Evolutionary conservation across 2,329 filamentous ascomycete species (phyloP).

Genomic region (Ophiostoma populinum): DNA sequence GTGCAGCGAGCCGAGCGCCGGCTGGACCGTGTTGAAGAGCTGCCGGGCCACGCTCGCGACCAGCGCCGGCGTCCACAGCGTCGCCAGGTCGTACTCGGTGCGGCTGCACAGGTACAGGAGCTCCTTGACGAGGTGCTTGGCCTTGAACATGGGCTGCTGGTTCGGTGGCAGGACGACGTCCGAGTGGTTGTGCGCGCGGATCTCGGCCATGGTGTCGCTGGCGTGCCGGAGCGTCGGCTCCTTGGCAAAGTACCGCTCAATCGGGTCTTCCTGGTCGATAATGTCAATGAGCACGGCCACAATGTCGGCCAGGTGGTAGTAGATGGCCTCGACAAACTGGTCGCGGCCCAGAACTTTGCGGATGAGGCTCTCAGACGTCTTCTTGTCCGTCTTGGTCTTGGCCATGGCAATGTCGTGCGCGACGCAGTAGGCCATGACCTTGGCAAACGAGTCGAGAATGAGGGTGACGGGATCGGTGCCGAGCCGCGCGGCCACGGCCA

Average conservation of each 20-base stretch:
- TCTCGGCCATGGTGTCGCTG: conserved; percentile 46
- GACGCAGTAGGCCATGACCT: conserved; percentile 67
- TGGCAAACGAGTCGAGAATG: conserved; percentile 54
- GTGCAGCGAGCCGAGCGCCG: conserved; percentile 71
- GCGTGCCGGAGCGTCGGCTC: conserved; percentile 42
- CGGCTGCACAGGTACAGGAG: conserved; percentile 62
- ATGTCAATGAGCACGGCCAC: conserved; percentile 59
- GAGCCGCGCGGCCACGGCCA: conserved; percentile 42
- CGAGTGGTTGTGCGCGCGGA: conserved; percentile 53
- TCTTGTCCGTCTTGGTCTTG: conserved; percentile 21
- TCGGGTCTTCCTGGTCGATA: conserved; percentile 58
- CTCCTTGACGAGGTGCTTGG: conserved; percentile 58
- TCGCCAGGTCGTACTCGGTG: conserved; percentile 44
- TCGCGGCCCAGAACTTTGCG: conserved; percentile 53
- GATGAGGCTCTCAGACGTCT: conserved; percentile 47
- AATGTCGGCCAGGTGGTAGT: conserved; percentile 58
- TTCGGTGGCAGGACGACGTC: conserved; percentile 48
- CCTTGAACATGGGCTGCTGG: conserved; percentile 75
- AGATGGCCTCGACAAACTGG: conserved; percentile 43
- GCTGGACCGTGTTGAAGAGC: conserved; percentile 65
- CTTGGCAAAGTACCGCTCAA: conserved; percentile 50
- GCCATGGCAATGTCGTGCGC: conserved; percentile 48
- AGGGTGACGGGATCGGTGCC: conserved; percentile 36
- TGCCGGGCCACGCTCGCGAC: conserved; percentile 59
- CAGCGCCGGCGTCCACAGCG: conserved; percentile 59